Conservation (phyloP, 1,284 basidiomycete species). For the Fomes fomentarius region DNA sequence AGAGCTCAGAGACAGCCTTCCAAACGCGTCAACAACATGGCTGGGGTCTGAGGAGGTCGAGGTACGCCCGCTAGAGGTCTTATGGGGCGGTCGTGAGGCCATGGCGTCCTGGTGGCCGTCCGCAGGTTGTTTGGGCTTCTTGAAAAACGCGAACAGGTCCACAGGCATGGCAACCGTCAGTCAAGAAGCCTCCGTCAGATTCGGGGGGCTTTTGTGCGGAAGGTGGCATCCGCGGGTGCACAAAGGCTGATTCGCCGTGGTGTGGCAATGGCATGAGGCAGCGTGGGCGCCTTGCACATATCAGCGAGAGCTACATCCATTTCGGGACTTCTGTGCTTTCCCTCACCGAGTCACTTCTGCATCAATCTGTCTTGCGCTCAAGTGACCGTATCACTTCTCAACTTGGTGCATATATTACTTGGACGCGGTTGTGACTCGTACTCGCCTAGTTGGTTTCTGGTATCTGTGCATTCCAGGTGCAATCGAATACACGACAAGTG, state of each 20-base stretch:
- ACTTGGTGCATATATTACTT: background rate
- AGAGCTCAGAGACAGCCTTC: constrained; percentile 9
- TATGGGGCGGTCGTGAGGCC: background rate
- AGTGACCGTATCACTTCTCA: background rate
- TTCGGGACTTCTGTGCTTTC: constrained; percentile 8
- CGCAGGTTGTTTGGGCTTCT: constrained; percentile 18
- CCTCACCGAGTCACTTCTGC: constrained; percentile 16
- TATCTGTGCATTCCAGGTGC: background rate
- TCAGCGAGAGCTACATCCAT: background rate
- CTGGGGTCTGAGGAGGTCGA: constrained; percentile 9
- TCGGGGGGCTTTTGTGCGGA: too few species aligned
- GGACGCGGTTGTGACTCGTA: background rate
- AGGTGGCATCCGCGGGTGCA: constrained; percentile 1
- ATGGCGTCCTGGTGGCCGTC: constrained; percentile 2
- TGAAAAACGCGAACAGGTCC: constrained; percentile 19
- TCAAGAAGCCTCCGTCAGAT: constrained; percentile 2
- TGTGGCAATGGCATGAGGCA: background rate
- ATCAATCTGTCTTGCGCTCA: constrained; percentile 1
- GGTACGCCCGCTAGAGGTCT: constrained; percentile 6
- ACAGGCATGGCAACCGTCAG: constrained; percentile 4
- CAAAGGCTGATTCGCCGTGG: background rate
- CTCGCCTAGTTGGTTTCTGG: background rate
- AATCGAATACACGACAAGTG: too few species aligned
- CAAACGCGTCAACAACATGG: constrained; percentile 16
- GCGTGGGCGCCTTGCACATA: background rate